phyloP scores from a whole-genome alignment of 2,329 filamentous ascomycete species.

The Alternaria incomplexa region DNA sequence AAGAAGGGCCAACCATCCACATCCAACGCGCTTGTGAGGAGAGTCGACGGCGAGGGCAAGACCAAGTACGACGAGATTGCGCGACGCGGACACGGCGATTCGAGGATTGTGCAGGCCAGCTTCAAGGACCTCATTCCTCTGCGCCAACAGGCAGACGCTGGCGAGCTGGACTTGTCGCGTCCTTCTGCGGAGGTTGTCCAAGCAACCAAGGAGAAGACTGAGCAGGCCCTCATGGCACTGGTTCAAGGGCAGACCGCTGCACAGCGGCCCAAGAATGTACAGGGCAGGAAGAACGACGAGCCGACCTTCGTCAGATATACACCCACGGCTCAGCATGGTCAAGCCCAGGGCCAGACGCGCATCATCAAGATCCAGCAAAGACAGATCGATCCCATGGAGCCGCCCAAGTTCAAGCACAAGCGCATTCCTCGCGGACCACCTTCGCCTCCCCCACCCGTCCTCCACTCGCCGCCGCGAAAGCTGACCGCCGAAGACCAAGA shows the following conservation, averaged over 20 bases:
- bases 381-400: constrained; percentile 93
- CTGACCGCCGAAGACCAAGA: constrained; percentile 97
- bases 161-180: constrained; percentile 84
- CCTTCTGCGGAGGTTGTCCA: constrained; percentile 85
- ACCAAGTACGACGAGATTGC: constrained; percentile 97
- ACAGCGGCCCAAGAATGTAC: constrained; percentile 95
- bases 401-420: constrained; percentile 98
- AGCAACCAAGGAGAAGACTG: constrained; percentile 85
- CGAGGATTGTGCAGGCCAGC: constrained; percentile 86
- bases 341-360: constrained; percentile 81
- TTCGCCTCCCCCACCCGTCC: constrained; percentile 88
- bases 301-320: constrained; percentile 96
- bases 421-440: constrained; percentile 94
- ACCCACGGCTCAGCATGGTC: constrained; percentile 95
- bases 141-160: constrained; percentile 88
- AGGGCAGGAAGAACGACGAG: constrained; percentile 78
- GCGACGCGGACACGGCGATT: constrained; percentile 82
- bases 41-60: constrained; percentile 89
- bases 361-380: constrained; percentile 99
- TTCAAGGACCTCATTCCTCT: constrained; percentile 98
- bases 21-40: constrained; percentile 89
- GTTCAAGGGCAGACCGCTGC: constrained; percentile 86
- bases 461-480: constrained; percentile 94
- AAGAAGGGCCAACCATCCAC: constrained; percentile 65
- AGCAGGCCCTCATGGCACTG: constrained; percentile 80